phyloP scores from a whole-genome alignment of 73 alveolate genomes.

The Paraurostyla sp. region DNA sequence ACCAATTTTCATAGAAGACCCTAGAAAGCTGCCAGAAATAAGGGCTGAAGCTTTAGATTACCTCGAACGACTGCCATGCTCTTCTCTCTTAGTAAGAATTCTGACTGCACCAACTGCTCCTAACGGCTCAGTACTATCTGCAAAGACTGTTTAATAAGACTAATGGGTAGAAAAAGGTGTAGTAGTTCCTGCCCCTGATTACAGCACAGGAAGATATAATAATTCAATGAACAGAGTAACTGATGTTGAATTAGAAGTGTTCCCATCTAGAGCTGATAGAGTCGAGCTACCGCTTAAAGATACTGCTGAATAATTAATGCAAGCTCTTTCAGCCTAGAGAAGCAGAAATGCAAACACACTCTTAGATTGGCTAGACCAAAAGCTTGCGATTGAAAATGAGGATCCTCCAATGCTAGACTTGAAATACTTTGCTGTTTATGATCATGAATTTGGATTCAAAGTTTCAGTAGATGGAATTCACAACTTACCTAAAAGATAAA shows the following conservation, averaged over 20 bases:
- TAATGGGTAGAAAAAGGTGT: conserved; percentile 83
- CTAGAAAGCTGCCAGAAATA: conserved; percentile 80
- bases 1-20: conserved; percentile 87
- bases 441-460: conserved; percentile 83
- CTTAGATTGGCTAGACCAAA: conserved; percentile 11
- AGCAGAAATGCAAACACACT: conserved; percentile 43
- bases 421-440: conserved; percentile 79
- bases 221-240: conserved; percentile 71
- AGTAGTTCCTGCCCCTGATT: conserved; percentile 86
- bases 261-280: conserved; percentile 74
- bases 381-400: conserved; percentile 28
- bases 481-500: conserved; percentile 59
- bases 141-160: conserved; percentile 73
- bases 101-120: conserved; percentile 84
- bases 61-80: conserved; percentile 85
- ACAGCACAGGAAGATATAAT: conserved; percentile 77
- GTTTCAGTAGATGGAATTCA: conserved; percentile 87
- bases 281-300: conserved; percentile 73
- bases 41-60: conserved; percentile 71
- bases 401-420: conserved; percentile 78
- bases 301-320: conserved; percentile 43
- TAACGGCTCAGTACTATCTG: conserved; percentile 80
- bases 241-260: conserved; percentile 79
- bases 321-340: conserved; percentile 48
- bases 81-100: conserved; percentile 83